Percentiles rank a stretch among this genome's conserved stretches.
Conservation (phyloP, 345 rosid species). For the Gossypium australe region DNA sequence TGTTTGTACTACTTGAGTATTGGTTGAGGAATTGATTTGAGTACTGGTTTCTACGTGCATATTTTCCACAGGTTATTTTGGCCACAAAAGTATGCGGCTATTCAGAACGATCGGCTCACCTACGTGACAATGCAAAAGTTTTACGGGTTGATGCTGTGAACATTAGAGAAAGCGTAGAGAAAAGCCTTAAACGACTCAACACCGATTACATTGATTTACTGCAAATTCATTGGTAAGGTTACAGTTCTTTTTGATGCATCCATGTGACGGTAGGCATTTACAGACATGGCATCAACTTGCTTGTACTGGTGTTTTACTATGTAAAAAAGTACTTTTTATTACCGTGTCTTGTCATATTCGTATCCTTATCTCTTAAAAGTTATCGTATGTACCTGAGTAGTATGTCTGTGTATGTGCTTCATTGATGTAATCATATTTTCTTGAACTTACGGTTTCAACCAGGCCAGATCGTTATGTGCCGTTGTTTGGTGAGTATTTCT, state of each 20-base stretch:
- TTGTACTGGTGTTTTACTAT: neutral
- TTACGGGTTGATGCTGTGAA: constrained; percentile 80
- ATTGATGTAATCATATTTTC: neutral
- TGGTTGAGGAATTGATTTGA: neutral
- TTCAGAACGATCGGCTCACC: constrained; percentile 47
- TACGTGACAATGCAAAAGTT: constrained; percentile 59
- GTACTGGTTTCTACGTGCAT: constrained; percentile 1
- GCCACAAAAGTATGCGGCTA: constrained; percentile 92
- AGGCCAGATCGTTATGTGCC: constrained; percentile 99
- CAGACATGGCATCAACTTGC: neutral
- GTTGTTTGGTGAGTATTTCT: constrained; percentile 62
- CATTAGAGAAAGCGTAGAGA: constrained; percentile 89
- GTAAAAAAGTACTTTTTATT: neutral
- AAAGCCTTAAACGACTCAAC: constrained; percentile 84
- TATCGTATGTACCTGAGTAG: neutral
- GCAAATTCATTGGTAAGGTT: constrained; percentile 85
- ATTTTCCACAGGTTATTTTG: constrained; percentile 53
- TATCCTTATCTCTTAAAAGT: neutral
- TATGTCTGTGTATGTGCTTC: neutral
- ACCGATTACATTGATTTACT: constrained; percentile 88
- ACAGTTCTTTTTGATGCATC: neutral
- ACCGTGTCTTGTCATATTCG: neutral
- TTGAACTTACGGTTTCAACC: constrained; percentile 18
- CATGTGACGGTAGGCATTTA: neutral
- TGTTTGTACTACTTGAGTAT: neutral